phyloP scores from a whole-genome alignment of 805 yeast genomes.

The Zygosaccharomyces pseudorouxii region DNA sequence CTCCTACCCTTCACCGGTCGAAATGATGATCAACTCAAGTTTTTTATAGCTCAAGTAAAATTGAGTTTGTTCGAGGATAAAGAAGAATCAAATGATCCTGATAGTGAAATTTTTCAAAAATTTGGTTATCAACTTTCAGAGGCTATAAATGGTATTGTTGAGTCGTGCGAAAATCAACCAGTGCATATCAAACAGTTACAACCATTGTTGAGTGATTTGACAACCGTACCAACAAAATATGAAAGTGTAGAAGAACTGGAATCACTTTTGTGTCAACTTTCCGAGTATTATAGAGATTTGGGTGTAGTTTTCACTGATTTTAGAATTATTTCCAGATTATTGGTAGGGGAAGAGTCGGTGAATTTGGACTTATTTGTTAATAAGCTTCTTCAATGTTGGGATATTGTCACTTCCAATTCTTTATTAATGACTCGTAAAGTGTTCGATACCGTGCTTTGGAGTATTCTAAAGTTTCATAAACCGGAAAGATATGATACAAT shows the following conservation, averaged over 20 bases:
- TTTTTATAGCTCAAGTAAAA: not conserved
- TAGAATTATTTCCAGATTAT: conserved; percentile 9
- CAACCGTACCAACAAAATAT: conserved; percentile 12
- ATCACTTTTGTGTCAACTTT: conserved; percentile 28
- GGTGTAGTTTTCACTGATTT: conserved; percentile 21
- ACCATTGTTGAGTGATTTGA: conserved; percentile 16
- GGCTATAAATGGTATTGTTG: conserved; percentile 18
- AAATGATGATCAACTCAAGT: not conserved
- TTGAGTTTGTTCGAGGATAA: not conserved
- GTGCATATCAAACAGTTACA: conserved; percentile 6
- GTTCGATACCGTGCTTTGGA: conserved; percentile 19
- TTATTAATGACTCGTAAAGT: conserved; percentile 19
- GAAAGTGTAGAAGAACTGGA: conserved; percentile 24
- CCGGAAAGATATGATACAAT: conserved; percentile 7
- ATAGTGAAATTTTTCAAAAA: conserved; percentile 21
- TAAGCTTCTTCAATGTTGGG: conserved; percentile 32
- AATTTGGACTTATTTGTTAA: conserved; percentile 24
- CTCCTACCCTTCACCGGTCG: not conserved
- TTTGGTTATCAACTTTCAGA: conserved; percentile 30
- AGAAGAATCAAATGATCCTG: not conserved
- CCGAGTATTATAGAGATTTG: conserved; percentile 22
- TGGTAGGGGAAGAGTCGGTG: conserved; percentile 19
- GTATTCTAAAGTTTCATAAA: conserved; percentile 15
- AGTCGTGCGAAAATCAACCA: conserved; percentile 9
- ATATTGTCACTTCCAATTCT: conserved; percentile 16